Evolutionary conservation across 2,329 filamentous ascomycete genomes (phyloP).

Genomic region (Apiospora hydei): DNA sequence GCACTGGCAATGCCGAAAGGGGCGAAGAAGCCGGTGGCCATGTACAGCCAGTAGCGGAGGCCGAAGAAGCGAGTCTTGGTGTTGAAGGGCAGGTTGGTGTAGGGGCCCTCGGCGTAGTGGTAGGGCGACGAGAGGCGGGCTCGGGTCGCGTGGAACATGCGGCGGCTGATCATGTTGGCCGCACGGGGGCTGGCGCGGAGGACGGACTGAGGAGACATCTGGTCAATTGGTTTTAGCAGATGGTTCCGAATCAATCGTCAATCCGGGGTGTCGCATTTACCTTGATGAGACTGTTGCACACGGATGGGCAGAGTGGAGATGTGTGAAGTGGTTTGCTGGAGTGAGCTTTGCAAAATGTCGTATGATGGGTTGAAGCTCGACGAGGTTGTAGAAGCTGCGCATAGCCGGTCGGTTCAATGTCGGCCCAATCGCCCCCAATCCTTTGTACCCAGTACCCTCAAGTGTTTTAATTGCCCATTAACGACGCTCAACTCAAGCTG

Average conservation of each 20-base stretch:
- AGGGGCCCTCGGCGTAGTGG: slow-evolving; percentile 97
- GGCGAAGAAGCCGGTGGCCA: slow-evolving; percentile 61
- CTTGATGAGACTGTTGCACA: slow-evolving; percentile 32
- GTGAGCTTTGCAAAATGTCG: slow-evolving; percentile 13
- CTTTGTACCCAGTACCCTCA: neutral
- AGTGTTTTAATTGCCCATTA: neutral
- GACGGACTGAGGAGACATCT: slow-evolving; percentile 83
- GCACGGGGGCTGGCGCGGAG: slow-evolving; percentile 65
- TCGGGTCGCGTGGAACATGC: slow-evolving; percentile 92
- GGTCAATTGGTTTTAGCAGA: slow-evolving; percentile 50
- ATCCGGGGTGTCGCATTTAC: neutral
- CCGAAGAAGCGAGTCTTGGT: slow-evolving; percentile 87
- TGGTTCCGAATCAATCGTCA: slow-evolving; percentile 1
- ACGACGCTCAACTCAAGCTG: neutral
- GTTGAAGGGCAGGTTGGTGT: slow-evolving; percentile 97
- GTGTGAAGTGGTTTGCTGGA: slow-evolving; percentile 20
- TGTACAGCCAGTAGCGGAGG: slow-evolving; percentile 81
- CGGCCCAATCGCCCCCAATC: slow-evolving; percentile 5
- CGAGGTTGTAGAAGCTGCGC: slow-evolving; percentile 13
- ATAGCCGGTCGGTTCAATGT: slow-evolving; percentile 17
- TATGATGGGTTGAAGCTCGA: slow-evolving; percentile 19
- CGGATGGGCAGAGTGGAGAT: slow-evolving; percentile 24
- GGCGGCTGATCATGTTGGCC: slow-evolving; percentile 78
- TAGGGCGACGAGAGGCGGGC: slow-evolving; percentile 87
- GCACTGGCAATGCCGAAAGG: slow-evolving; percentile 70